Conservation (phyloP, 495 filamentous ascomycete species). For the Podospora didyma region DNA sequence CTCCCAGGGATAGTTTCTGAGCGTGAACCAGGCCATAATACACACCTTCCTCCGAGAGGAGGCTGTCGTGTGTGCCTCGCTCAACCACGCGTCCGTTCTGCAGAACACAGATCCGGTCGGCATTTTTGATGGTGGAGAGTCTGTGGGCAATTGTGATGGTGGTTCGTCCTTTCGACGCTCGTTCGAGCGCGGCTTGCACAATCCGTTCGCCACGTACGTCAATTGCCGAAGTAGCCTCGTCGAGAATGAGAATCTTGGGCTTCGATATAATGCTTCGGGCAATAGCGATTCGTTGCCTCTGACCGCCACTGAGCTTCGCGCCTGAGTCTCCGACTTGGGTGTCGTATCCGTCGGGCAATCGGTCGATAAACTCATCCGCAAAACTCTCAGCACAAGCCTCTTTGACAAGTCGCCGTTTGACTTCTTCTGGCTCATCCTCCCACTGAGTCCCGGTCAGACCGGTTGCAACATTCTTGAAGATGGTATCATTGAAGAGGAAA, state of each 20-base stretch:
- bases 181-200: conserved; percentile 65
- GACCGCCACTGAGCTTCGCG: conserved; percentile 47
- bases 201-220: conserved; percentile 66
- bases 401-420: conserved; percentile 50
- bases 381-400: conserved; percentile 56
- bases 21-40: conserved; percentile 51
- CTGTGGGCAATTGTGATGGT: conserved; percentile 79
- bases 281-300: conserved; percentile 68
- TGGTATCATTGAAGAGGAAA: conserved; percentile 68
- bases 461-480: conserved; percentile 59
- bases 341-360: conserved; percentile 58
- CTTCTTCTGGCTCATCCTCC: conserved; percentile 48
- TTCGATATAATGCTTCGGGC: conserved; percentile 68
- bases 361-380: conserved; percentile 56
- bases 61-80: conserved; percentile 61
- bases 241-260: conserved; percentile 73
- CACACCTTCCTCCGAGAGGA: conserved; percentile 52
- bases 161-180: conserved; percentile 63
- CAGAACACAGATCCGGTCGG: conserved; percentile 69
- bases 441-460: conserved; percentile 57
- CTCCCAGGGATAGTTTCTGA: conserved; percentile 43
- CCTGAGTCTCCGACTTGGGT: conserved; percentile 52
- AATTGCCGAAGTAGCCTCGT: conserved; percentile 77
- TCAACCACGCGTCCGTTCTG: conserved; percentile 58
- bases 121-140: conserved; percentile 64